phyloP scores from a whole-genome alignment of 2,329 filamentous ascomycete genomes.

The Helminthosporium solani region DNA sequence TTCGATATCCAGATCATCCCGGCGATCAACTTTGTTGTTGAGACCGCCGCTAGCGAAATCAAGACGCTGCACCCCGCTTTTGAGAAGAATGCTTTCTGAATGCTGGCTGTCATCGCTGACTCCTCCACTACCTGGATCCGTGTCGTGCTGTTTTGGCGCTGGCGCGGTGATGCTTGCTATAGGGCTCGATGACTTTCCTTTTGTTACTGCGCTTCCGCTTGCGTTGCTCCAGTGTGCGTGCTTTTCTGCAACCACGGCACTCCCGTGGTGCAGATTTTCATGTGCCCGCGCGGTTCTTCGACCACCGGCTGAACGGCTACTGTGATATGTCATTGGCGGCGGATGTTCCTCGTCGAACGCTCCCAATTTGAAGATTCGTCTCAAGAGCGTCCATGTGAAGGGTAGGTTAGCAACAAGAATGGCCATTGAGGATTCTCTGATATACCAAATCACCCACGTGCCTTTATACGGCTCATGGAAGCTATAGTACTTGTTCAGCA shows the following conservation, averaged over 20 bases:
- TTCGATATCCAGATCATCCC: conserved; percentile 14
- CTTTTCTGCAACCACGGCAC: conserved; percentile 9
- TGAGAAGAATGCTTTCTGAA: conserved; percentile 11
- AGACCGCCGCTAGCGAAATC: conserved; percentile 17
- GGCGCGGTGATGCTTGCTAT: conserved; percentile 11
- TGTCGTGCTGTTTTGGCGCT: no score
- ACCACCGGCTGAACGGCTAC: conserved; percentile 26
- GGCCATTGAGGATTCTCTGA: conserved; percentile 31
- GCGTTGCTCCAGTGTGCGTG: not conserved
- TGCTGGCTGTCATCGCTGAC: conserved; percentile 14
- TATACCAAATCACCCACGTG: conserved; percentile 37
- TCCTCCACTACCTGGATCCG: not conserved
- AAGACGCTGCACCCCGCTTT: conserved; percentile 11
- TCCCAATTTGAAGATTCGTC: conserved; percentile 48
- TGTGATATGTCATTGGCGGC: conserved; percentile 35
- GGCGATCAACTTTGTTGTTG: conserved; percentile 1
- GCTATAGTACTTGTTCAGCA: conserved; percentile 51
- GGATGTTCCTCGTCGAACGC: conserved; percentile 32
- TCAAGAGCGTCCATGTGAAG: conserved; percentile 53
- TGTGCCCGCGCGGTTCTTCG: conserved; percentile 20
- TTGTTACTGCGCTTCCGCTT: conserved; percentile 4
- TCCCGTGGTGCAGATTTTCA: conserved; percentile 8
- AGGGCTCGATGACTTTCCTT: conserved; percentile 4
- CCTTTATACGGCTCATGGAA: conserved; percentile 26
- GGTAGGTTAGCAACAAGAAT: conserved; percentile 54